Evolutionary conservation across 1,284 basidiomycete genomes (phyloP), one percentile per base, ranked within the genome.

Genomic region (Tilletia caries): DNA sequence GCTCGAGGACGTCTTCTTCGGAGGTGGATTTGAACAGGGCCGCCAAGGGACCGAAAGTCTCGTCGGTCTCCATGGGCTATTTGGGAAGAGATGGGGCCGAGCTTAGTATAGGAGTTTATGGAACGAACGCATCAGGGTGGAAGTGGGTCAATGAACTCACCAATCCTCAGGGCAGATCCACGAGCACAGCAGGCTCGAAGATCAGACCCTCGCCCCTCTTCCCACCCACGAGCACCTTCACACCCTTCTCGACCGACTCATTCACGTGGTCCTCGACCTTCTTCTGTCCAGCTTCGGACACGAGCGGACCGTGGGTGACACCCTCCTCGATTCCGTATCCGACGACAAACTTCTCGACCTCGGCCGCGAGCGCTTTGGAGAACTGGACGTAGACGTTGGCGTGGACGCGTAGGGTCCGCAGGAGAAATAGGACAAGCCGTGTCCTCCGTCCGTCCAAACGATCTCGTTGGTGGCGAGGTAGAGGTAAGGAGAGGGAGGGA

Each of bases 261-360:
- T 92, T 87, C 70, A 98, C 89, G 85, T 99, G 96, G 50, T 87
- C 85, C 73, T 89, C 86, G 23, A 95, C 93, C 85, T 99, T 99
- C 73, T 91, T 88, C 65, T 94, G 86, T 0, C 95, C 94, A 32
- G 89, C 89, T 29, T 87, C 85, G 84, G 96, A 93, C 75, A 98
- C 96, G 66, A 99, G 87, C 13, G 96, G 96, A 0, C 96, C 96
- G 79, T 97, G 94, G 0, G 93, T 97, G 33, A 83, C 80, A 64
- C 69, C 79, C 46, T 89, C 88, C 71, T 94, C 91, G 50, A 95
- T 87, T 3, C 95, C 95, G 74, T 93, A 89, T 32, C 96, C 95
- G 70, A 95, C 86, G 82, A 93, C 95, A 87, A 98, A 97, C 33
- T 88, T 85, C n/a, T 91, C 86, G 27, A 98, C 95, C 76, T 89